Conservation (phyloP, 192 early-diverging fungal genomes). For the Entomortierella beljakovae region DNA sequence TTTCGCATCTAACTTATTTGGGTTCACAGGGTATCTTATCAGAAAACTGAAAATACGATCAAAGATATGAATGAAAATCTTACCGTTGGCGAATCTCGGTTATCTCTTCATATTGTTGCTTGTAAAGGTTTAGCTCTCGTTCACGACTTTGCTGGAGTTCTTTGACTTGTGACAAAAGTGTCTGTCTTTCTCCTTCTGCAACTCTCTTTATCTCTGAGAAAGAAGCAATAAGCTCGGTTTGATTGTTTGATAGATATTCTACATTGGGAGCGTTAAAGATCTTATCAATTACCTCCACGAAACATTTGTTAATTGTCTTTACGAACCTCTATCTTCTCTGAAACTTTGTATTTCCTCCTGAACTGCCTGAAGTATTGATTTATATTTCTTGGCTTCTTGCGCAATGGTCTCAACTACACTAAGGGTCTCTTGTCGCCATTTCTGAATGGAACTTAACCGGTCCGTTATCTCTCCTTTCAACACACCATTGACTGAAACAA, state of each 20-base stretch:
- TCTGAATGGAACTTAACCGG: background rate
- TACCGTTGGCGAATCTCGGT: background rate
- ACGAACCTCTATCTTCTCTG: background rate
- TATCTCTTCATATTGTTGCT: background rate
- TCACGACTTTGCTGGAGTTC: background rate
- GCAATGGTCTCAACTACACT: background rate
- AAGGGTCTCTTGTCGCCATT: background rate
- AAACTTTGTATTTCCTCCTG: background rate
- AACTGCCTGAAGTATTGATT: background rate
- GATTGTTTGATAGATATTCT: background rate
- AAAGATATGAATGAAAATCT: background rate
- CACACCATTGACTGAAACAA: background rate
- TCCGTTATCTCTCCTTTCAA: background rate
- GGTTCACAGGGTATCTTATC: background rate
- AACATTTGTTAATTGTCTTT: background rate
- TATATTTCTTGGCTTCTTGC: background rate
- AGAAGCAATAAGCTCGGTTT: background rate
- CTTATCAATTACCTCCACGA: background rate
- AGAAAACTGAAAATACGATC: background rate
- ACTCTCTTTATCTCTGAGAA: background rate
- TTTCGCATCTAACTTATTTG: background rate
- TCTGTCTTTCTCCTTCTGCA: background rate
- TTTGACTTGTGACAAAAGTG: background rate
- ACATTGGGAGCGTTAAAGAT: background rate
- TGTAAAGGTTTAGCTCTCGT: background rate